These are phyloP conservation scores for Coniochaeta hoffmannii DNA, from an alignment of 2,329 filamentous ascomycete species.

Conservation along the genomic window DNA sequence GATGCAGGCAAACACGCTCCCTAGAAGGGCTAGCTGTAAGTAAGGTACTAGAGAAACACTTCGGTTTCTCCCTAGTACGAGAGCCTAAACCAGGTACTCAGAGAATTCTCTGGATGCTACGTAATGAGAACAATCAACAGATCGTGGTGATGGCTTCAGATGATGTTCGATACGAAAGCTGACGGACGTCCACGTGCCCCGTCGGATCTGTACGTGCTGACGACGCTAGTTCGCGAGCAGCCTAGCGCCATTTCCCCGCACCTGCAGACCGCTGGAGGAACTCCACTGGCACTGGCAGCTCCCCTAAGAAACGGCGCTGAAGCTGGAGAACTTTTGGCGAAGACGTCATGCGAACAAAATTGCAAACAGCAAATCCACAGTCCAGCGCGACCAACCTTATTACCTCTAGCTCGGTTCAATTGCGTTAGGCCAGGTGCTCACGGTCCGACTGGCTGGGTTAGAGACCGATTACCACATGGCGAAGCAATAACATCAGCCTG, in stretches of 20 bases:
- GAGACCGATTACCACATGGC: background rate
- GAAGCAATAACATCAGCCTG: slow-evolving; percentile 1
- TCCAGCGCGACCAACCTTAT: background rate
- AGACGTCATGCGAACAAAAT: slow-evolving; percentile 1
- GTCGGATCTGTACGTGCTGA: background rate
- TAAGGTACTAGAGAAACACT: too few relatives aligned
- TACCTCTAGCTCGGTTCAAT: background rate
- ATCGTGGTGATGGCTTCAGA: too few relatives aligned
- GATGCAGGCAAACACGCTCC: too few relatives aligned
- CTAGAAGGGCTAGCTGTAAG: too few relatives aligned
- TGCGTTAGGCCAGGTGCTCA: background rate
- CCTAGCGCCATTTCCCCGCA: background rate
- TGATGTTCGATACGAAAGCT: background rate
- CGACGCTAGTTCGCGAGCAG: background rate
- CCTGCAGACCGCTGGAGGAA: background rate
- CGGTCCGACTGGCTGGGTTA: background rate
- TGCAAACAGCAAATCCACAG: background rate
- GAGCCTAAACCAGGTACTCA: too few relatives aligned
- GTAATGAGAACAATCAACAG: too few relatives aligned
- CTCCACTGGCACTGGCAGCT: background rate
- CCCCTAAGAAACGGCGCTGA: background rate
- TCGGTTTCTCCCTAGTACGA: too few relatives aligned
- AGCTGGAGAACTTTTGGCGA: background rate
- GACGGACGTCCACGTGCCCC: background rate
- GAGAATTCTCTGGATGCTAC: too few relatives aligned